Percentiles rank a stretch among this genome's conserved stretches.
Evolutionary conservation across 176 grass and related monocot genomes (phyloP).

Genomic region (Secale cereale): DNA sequence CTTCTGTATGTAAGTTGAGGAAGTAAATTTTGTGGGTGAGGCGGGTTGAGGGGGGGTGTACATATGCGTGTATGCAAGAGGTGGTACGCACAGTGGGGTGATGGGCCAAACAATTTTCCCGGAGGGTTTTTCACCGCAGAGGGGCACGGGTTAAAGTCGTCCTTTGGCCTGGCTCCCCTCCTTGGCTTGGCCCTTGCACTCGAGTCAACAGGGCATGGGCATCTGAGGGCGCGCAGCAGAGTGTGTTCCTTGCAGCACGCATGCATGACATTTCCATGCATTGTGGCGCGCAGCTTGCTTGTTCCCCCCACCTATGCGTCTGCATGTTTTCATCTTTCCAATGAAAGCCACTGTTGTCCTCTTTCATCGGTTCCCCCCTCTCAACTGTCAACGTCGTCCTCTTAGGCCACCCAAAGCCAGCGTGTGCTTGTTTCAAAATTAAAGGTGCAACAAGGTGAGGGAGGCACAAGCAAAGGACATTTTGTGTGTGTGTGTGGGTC

Average conservation of each 20-base stretch:
- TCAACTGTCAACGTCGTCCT: constrained; percentile 22
- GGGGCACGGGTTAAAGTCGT: neutral
- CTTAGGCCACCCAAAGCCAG: neutral
- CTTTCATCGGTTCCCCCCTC: neutral
- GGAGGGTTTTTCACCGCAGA: neutral
- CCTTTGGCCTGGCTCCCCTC: neutral
- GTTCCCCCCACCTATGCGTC: neutral
- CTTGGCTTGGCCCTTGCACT: neutral
- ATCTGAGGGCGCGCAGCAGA: neutral
- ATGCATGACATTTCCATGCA: neutral
- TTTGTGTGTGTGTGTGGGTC: too few relatives aligned
- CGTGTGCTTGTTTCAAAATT: neutral
- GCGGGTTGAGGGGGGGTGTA: too few relatives aligned
- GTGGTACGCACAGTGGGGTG: neutral
- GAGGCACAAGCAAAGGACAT: neutral
- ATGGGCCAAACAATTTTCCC: neutral
- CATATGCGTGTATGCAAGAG: neutral
- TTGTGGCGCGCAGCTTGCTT: neutral
- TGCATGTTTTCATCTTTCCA: neutral
- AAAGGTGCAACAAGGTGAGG: too few relatives aligned
- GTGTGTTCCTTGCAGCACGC: neutral
- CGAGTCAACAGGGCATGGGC: constrained; percentile 15
- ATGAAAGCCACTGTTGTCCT: constrained; percentile 17
- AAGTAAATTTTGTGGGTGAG: too few relatives aligned
- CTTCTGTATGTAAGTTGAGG: neutral